A percentile compares a stretch with the other conserved stretches of the same genome.
Evolutionary conservation across 2,329 filamentous ascomycete species (phyloP).

Genomic region (Lasiodiplodia gonubiensis): DNA sequence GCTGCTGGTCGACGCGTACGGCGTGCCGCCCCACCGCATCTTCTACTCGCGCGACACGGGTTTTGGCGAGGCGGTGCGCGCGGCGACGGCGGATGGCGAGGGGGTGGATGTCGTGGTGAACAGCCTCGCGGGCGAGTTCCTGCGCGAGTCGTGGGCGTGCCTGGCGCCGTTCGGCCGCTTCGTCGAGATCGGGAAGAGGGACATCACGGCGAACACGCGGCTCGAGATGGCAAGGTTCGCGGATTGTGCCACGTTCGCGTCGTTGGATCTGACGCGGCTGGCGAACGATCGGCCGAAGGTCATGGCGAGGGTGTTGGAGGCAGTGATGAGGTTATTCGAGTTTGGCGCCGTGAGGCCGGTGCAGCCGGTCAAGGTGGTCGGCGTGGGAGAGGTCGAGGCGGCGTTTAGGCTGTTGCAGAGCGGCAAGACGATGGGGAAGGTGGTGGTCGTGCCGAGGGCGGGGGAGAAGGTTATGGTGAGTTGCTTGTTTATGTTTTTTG

Average conservation of each 20-base stretch:
- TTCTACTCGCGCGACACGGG: slow-evolving; percentile 38
- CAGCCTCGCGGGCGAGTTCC: slow-evolving; percentile 36
- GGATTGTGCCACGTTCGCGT: slow-evolving; percentile 31
- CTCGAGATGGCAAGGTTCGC: slow-evolving; percentile 29
- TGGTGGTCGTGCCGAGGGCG: slow-evolving; percentile 32
- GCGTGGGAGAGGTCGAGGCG: slow-evolving; percentile 30
- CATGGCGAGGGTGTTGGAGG: slow-evolving; percentile 12
- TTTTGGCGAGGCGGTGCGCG: slow-evolving; percentile 37
- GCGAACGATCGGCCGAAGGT: slow-evolving; percentile 11
- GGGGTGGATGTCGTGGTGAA: slow-evolving; percentile 48
- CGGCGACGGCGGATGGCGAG: slow-evolving; percentile 33
- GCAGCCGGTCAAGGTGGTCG: slow-evolving; percentile 28
- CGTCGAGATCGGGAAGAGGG: slow-evolving; percentile 34
- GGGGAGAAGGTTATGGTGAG: slow-evolving; percentile 36
- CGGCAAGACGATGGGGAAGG: slow-evolving; percentile 31
- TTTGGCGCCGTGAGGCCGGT: slow-evolving; percentile 19
- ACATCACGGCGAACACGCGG: slow-evolving; percentile 29
- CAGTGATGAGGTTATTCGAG: slow-evolving; percentile 25
- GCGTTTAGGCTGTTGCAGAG: slow-evolving; percentile 33
- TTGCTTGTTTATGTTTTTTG: background rate
- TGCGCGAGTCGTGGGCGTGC: slow-evolving; percentile 38
- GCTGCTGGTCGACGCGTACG: slow-evolving; percentile 34
- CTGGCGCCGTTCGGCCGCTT: slow-evolving; percentile 42
- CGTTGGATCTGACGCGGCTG: slow-evolving; percentile 19
- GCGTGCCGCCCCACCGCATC: slow-evolving; percentile 41